A percentile compares a stretch with the other conserved stretches of the same genome.
phyloP scores from a whole-genome alignment of 805 yeast species.

The Lachancea meyersii region DNA sequence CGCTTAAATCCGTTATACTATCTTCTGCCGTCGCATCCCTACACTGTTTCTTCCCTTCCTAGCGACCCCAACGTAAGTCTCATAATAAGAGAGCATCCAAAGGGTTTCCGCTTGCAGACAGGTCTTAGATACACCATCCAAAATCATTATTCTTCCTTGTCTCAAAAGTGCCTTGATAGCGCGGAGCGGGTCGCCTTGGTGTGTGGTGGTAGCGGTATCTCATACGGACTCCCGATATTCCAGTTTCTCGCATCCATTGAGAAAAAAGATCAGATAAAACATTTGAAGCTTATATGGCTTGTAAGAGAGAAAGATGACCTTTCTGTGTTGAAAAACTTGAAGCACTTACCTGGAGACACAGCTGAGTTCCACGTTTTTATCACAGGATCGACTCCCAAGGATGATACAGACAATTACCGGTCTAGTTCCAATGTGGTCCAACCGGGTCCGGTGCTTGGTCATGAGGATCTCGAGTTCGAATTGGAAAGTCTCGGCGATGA shows the following conservation, averaged over 20 bases:
- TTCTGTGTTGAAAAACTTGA: constrained; percentile 35
- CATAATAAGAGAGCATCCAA: constrained; percentile 36
- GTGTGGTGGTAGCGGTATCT: constrained; percentile 72
- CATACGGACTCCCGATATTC: constrained; percentile 52
- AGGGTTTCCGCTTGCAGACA: constrained; percentile 31
- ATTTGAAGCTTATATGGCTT: constrained; percentile 49
- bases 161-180: constrained; percentile 40
- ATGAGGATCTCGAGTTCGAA: constrained; percentile 18
- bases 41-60: constrained; percentile 47
- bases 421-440: neutral
- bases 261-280: constrained; percentile 20
- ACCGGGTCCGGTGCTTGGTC: neutral
- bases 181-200: constrained; percentile 48
- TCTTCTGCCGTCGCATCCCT: constrained; percentile 62
- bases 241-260: constrained; percentile 33
- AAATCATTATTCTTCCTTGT: constrained; percentile 38
- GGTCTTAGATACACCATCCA: constrained; percentile 35
- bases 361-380: constrained; percentile 9
- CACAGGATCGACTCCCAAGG: constrained; percentile 9
- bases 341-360: neutral
- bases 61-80: constrained; percentile 38
- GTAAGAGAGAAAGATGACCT: constrained; percentile 42
- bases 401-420: constrained; percentile 4
- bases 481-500: constrained; percentile 13
- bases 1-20: constrained; percentile 37